Conservation (phyloP, 2,329 filamentous ascomycete species). For the Trichoderma breve region DNA sequence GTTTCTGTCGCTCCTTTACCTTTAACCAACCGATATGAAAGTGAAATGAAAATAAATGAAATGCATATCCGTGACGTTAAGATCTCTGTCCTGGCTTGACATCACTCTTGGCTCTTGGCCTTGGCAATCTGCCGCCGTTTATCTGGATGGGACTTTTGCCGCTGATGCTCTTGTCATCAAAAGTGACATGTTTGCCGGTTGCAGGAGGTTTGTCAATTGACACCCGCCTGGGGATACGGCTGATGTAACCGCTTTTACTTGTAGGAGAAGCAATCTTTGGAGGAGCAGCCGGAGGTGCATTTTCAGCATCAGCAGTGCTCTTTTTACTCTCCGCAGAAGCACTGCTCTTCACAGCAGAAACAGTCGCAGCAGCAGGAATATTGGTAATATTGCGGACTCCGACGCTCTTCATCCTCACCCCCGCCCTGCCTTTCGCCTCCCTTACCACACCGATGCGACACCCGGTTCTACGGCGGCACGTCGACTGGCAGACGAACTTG, state of each 20-base stretch:
- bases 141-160: neutral
- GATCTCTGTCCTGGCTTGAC: neutral
- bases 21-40: neutral
- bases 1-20: neutral
- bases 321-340: neutral
- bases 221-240: neutral
- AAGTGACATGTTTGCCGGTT: neutral
- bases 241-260: neutral
- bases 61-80: neutral
- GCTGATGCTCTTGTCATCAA: neutral
- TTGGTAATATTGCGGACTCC: neutral
- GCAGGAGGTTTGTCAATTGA: neutral
- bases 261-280: neutral
- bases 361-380: neutral
- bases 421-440: neutral
- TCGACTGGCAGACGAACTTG: neutral
- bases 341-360: neutral
- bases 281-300: neutral
- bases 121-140: neutral
- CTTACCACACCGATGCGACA: neutral
- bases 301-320: neutral
- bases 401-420: neutral
- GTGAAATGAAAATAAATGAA: neutral
- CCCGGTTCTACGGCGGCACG: neutral
- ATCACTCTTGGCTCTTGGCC: neutral